Conservation (phyloP, 257 asterid genomes). For the Nicotiana benthamiana region DNA sequence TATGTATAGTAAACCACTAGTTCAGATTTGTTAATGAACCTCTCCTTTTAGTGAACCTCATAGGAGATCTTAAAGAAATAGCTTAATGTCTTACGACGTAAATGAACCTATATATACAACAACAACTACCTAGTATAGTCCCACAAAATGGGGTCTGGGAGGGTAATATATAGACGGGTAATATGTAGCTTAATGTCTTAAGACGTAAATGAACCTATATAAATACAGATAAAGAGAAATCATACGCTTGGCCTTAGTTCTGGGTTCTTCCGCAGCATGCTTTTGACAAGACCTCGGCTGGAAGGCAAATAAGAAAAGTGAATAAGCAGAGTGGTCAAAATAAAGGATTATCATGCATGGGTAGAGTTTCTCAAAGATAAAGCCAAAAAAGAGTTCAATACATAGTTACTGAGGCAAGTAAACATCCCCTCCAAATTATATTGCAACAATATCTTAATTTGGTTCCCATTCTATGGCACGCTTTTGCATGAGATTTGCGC, state of each 20-base stretch:
- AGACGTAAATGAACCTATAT: neutral
- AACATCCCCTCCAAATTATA: neutral
- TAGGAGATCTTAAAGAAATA: neutral
- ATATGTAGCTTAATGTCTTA: neutral
- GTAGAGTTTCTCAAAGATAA: neutral
- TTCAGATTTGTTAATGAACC: neutral
- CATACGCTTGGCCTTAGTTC: slow-evolving; percentile 84
- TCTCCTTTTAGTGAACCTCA: neutral
- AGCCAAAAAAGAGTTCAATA: neutral
- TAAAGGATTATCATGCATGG: neutral
- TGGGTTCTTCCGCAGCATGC: slow-evolving; percentile 89
- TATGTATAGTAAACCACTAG: neutral
- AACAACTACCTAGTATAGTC: too few relatives aligned
- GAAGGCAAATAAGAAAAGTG: slow-evolving; percentile 12
- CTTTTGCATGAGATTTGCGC: too few relatives aligned
- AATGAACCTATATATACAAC: neutral
- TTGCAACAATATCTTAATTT: too few relatives aligned
- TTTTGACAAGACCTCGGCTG: slow-evolving; percentile 85
- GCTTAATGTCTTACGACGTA: neutral
- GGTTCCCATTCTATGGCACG: neutral
- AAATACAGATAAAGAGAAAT: slow-evolving; percentile 8
- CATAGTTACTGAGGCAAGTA: neutral
- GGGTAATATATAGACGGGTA: too few relatives aligned
- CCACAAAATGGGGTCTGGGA: too few relatives aligned
- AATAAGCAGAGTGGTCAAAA: neutral